Conservation (phyloP, 306 rosid genomes). For the Lathyrus aphaca region DNA sequence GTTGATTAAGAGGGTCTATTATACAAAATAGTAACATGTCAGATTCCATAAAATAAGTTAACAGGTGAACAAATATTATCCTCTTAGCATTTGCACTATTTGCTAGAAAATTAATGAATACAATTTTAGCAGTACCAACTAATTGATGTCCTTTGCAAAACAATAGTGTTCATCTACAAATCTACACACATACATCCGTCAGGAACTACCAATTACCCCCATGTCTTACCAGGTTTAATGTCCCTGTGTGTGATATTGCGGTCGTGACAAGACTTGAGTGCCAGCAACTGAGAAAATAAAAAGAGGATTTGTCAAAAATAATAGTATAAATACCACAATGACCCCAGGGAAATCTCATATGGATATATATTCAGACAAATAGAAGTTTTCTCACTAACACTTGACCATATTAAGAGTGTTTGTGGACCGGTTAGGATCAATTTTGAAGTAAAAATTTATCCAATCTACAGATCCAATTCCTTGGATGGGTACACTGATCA, state of each 20-base stretch:
- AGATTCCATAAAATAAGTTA: constrained; percentile 18
- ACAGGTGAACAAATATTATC: constrained; percentile 3
- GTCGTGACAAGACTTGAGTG: constrained; percentile 90
- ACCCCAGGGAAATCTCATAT: constrained; percentile 3
- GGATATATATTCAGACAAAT: constrained; percentile 15
- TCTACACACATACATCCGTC: constrained; percentile 13
- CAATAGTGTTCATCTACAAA: constrained; percentile 15
- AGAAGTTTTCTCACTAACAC: not conserved
- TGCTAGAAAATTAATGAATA: constrained; percentile 14
- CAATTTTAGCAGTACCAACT: constrained; percentile 25
- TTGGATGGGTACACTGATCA: not conserved
- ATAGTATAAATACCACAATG: constrained; percentile 2
- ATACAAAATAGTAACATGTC: not conserved
- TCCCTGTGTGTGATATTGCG: constrained; percentile 96
- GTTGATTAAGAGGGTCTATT: constrained; percentile 10
- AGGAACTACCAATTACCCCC: constrained; percentile 28
- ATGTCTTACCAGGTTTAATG: constrained; percentile 88
- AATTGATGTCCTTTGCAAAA: constrained; percentile 16
- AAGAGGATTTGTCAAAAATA: constrained; percentile 19
- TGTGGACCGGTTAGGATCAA: not conserved
- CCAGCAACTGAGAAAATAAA: constrained; percentile 66
- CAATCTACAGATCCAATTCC: not conserved
- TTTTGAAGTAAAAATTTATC: not conserved
- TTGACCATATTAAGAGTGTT: not conserved
- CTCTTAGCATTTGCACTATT: constrained; percentile 16